Evolutionary conservation across 1,139 yeast genomes (phyloP).

Genomic region (Geotrichum citri-aurantii): DNA sequence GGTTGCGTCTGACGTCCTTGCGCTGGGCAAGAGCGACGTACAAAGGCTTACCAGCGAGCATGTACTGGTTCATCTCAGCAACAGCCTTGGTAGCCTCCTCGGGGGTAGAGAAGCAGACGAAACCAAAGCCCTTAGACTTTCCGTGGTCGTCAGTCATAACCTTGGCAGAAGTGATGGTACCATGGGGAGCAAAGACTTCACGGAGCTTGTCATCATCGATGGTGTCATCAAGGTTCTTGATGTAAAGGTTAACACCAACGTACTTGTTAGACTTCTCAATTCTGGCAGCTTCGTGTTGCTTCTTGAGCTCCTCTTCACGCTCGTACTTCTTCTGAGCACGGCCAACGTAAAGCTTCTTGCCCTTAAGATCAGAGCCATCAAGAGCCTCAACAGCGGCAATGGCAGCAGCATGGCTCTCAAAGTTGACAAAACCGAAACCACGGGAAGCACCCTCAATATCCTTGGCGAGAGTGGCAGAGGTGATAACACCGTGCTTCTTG

Average conservation of each 20-base stretch:
- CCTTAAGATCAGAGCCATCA: slow-evolving; percentile 79
- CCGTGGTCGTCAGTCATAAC: slow-evolving; percentile 95
- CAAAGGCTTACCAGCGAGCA: slow-evolving; percentile 92
- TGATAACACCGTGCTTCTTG: slow-evolving; percentile 68
- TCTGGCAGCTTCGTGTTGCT: slow-evolving; percentile 89
- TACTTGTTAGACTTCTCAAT: slow-evolving; percentile 89
- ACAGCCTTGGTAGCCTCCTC: slow-evolving; percentile 99
- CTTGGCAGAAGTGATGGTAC: slow-evolving; percentile 92
- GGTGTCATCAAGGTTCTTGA: slow-evolving; percentile 93
- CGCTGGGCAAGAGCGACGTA: slow-evolving; percentile 99
- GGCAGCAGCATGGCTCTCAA: slow-evolving; percentile 80
- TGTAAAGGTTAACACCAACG: slow-evolving; percentile 95
- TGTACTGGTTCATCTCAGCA: slow-evolving; percentile 97
- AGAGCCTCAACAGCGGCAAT: slow-evolving; percentile 86
- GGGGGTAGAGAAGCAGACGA: slow-evolving; percentile 95
- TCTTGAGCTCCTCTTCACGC: slow-evolving; percentile 94
- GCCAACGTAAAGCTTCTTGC: slow-evolving; percentile 88
- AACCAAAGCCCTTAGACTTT: slow-evolving; percentile 96
- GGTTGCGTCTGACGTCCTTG: slow-evolving; percentile 96
- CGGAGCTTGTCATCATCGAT: slow-evolving; percentile 86
- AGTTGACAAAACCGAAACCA: slow-evolving; percentile 96
- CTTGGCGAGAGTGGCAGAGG: slow-evolving; percentile 76
- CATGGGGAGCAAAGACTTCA: slow-evolving; percentile 91
- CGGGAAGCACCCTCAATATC: slow-evolving; percentile 86
- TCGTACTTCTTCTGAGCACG: slow-evolving; percentile 99